Percentiles rank a stretch among this genome's conserved stretches.
These are phyloP conservation scores for Fomitopsis schrenkii DNA, from an alignment of 1,284 basidiomycete species.

Conservation along the genomic window DNA sequence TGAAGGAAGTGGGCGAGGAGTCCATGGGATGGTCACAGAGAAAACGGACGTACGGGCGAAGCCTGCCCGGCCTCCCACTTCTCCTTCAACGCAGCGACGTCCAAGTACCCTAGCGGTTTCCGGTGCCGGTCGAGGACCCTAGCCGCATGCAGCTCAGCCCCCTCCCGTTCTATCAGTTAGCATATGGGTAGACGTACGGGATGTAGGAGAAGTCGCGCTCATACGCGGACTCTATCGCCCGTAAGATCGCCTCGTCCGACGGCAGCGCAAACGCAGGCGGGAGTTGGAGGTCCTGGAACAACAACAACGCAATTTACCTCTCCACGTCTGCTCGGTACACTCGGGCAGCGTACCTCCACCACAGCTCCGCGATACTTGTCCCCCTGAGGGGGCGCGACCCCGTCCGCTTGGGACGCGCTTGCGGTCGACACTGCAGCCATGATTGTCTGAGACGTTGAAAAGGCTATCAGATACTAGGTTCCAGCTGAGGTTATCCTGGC, in stretches of 20 bases:
- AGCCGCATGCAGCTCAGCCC: not conserved
- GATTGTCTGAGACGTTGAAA: not conserved
- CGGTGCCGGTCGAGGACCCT: conserved; percentile 75
- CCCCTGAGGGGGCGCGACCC: conserved; percentile 4
- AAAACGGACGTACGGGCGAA: conserved; percentile 46
- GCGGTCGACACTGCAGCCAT: conserved; percentile 13
- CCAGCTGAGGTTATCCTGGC: not conserved
- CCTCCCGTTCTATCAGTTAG: not conserved
- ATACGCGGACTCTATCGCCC: conserved; percentile 81
- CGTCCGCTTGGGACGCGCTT: conserved; percentile 5
- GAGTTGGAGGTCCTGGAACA: conserved; percentile 75
- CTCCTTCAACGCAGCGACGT: conserved; percentile 69
- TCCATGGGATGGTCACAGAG: conserved; percentile 3
- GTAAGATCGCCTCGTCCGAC: conserved; percentile 61
- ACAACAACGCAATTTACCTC: not conserved
- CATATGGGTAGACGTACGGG: conserved; percentile 49
- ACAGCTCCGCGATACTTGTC: conserved; percentile 80
- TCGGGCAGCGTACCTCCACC: conserved; percentile 53
- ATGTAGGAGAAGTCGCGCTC: conserved; percentile 90
- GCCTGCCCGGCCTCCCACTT: conserved; percentile 75
- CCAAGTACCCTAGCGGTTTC: conserved; percentile 78
- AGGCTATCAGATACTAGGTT: not conserved
- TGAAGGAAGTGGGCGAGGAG: no score
- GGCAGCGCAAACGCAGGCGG: conserved; percentile 87
- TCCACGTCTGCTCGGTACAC: not conserved